Percentiles rank a stretch among this genome's conserved stretches.
These are phyloP conservation scores for Suillus subluteus DNA, from an alignment of 768 basidiomycete genomes.

Conservation along the genomic window DNA sequence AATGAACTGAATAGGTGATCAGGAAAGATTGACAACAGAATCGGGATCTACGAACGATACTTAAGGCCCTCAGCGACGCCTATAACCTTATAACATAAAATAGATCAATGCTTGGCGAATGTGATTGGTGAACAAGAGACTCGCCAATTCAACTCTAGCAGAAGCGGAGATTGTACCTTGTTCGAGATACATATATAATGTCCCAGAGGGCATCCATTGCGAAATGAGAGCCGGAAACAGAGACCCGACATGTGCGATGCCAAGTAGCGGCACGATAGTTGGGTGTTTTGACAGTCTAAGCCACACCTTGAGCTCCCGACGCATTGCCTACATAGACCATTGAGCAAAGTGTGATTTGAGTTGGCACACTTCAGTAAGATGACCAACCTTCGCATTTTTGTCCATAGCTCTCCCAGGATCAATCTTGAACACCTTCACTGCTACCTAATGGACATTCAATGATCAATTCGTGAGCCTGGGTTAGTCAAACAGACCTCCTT, in stretches of 20 bases:
- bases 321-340: slow-evolving; percentile 14
- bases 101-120: not conserved
- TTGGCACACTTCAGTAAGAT: not conserved
- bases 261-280: slow-evolving; percentile 24
- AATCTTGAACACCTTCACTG: not conserved
- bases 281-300: slow-evolving; percentile 15
- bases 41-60: slow-evolving; percentile 16
- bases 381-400: not conserved
- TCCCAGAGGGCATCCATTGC: not conserved
- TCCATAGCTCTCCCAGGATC: not conserved
- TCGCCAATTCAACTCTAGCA: not conserved
- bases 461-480: no score
- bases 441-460: not conserved
- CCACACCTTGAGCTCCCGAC: slow-evolving; percentile 27
- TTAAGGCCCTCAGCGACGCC: slow-evolving; percentile 18
- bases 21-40: no score
- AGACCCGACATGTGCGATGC: slow-evolving; percentile 11
- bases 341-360: not conserved
- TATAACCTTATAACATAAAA: slow-evolving; percentile 9
- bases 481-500: not conserved
- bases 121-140: not conserved
- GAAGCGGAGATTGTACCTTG: not conserved
- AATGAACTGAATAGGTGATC: not conserved
- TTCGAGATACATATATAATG: not conserved
- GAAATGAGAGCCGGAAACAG: not conserved